Evolutionary conservation across 495 filamentous ascomycete species (phyloP).

Genomic region (Hyaloscypha variabilis): DNA sequence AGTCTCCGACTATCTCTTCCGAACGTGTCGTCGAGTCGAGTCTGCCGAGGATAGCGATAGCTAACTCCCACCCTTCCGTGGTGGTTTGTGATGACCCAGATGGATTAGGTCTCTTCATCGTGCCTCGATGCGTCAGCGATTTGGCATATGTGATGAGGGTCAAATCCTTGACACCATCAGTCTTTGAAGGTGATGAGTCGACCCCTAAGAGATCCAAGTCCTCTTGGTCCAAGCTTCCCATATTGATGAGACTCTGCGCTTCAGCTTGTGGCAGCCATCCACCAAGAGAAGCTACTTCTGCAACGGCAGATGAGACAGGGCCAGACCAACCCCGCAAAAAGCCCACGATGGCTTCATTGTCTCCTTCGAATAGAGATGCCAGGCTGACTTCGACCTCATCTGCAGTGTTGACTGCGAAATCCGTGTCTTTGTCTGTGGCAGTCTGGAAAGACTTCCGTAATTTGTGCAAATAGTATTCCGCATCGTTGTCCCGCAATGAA

Average conservation of each 20-base stretch:
- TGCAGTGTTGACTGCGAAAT: constrained; percentile 71
- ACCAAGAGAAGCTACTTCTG: constrained; percentile 73
- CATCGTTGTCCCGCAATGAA: constrained; percentile 34
- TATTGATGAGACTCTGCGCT: constrained; percentile 43
- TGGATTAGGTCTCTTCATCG: constrained; percentile 33
- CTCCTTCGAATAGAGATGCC: constrained; percentile 76
- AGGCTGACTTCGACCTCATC: constrained; percentile 76
- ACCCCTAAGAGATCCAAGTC: constrained; percentile 58
- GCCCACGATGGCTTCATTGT: constrained; percentile 71
- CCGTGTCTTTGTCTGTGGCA: constrained; percentile 40
- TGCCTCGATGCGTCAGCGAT: constrained; percentile 47
- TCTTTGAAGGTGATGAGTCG: constrained; percentile 42
- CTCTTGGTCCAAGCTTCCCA: constrained; percentile 52
- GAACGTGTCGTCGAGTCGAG: constrained; percentile 67
- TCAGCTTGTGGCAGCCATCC: constrained; percentile 69
- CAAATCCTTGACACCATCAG: constrained; percentile 64
- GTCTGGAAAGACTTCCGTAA: constrained; percentile 51
- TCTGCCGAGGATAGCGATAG: constrained; percentile 73
- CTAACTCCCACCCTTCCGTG: constrained; percentile 83
- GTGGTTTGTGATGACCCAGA: constrained; percentile 37
- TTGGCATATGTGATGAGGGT: constrained; percentile 75
- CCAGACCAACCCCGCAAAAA: constrained; percentile 78
- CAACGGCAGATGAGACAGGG: constrained; percentile 71
- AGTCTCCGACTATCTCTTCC: constrained; percentile 64
- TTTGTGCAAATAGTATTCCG: constrained; percentile 42